Conservation (phyloP, 73 alveolate genomes). For the Halteria grandinella region DNA sequence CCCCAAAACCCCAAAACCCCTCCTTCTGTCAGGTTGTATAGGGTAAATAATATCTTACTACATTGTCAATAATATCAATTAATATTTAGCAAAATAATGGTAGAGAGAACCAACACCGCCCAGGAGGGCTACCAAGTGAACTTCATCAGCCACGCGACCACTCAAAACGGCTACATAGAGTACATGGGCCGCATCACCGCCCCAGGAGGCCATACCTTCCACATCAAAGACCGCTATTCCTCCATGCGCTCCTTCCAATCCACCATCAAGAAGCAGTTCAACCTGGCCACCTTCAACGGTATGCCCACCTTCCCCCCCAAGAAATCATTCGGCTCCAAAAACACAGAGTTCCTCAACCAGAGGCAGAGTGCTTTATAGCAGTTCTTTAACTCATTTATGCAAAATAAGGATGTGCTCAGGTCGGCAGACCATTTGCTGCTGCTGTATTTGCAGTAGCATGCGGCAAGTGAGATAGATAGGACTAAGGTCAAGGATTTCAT, state of each 20-base stretch:
- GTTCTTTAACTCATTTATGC: constrained; percentile 67
- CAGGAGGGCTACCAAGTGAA: no score
- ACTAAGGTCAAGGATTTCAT: constrained; percentile 45
- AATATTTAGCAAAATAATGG: no score
- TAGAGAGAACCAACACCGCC: no score
- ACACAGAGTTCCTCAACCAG: constrained; percentile 63
- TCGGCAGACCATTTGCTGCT: constrained; percentile 24
- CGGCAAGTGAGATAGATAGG: no score
- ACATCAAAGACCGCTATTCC: constrained; percentile 60
- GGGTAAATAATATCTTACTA: no score
- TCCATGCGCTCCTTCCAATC: constrained; percentile 54
- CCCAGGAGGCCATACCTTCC: constrained; percentile 50
- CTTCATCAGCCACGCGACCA: no score
- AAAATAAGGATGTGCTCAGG: constrained; percentile 16
- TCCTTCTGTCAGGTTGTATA: no score
- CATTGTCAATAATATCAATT: no score
- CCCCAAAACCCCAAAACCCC: no score
- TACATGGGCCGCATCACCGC: constrained; percentile 42
- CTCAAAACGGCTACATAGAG: constrained; percentile 2
- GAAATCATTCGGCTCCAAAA: constrained; percentile 74
- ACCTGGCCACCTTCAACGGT: constrained; percentile 21
- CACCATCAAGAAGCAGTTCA: constrained; percentile 22
- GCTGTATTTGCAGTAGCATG: no score
- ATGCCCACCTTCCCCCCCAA: constrained; percentile 82
- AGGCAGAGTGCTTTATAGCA: constrained; percentile 58